Conservation (phyloP, 768 basidiomycete genomes). For the Aureoboletus auriporus region DNA sequence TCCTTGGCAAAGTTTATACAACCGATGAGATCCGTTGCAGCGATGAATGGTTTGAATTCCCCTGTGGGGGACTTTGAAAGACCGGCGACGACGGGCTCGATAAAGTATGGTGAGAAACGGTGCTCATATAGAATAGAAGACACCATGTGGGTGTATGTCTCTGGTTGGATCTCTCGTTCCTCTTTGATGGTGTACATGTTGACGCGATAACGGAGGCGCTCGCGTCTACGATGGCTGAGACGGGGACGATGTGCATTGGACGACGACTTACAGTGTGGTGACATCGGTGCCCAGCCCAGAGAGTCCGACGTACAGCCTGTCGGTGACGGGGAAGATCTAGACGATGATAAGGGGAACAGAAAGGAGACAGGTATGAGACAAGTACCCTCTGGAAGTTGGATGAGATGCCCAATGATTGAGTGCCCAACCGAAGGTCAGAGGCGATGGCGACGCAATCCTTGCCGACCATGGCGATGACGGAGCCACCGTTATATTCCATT, state of each 20-base stretch:
- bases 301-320: conserved; percentile 87
- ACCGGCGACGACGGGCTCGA: conserved; percentile 96
- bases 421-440: conserved; percentile 88
- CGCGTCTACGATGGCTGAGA: conserved; percentile 51
- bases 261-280: conserved; percentile 67
- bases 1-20: conserved; percentile 94
- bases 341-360: neutral
- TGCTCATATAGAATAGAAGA: conserved; percentile 94
- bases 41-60: conserved; percentile 85
- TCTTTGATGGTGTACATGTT: conserved; percentile 99
- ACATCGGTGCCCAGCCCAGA: conserved; percentile 94
- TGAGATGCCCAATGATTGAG: conserved; percentile 80
- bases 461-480: conserved; percentile 98
- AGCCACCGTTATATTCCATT: conserved; percentile 95
- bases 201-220: conserved; percentile 87
- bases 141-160: conserved; percentile 93
- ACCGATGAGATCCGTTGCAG: conserved; percentile 90
- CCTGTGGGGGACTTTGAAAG: conserved; percentile 71
- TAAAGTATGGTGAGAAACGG: conserved; percentile 94
- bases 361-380: conserved; percentile 8
- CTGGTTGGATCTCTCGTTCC: conserved; percentile 92
- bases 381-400: conserved; percentile 93
- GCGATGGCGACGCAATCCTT: conserved; percentile 99
- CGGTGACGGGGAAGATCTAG: conserved; percentile 91
- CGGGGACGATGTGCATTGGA: neutral